Base-by-base conservation (phyloP, 768 basidiomycete genomes). In the Multifurca ochricompacta region DNA sequence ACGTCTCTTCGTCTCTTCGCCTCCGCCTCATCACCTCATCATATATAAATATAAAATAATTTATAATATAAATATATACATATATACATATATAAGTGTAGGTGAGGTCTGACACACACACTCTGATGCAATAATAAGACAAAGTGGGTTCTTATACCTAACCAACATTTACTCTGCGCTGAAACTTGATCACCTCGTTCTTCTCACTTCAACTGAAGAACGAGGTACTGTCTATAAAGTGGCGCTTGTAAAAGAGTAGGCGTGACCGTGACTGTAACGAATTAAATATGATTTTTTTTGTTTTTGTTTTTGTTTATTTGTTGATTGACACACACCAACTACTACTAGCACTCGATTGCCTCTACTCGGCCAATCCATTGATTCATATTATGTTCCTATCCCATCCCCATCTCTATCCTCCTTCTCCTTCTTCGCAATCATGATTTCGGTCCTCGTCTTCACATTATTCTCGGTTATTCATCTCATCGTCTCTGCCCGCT, bases 141-240 rank as follows among this genome's bases (percentile, higher is more conserved):
- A 73, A 77, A 65, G 75, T 68, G 68, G 78, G 82, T 73, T 84
- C 82, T 72, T 82, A 73, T 71, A 73, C 80, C 80, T 65, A 62
- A 65, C 80, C 79, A 68, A 52, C 50, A n/a, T 46, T 74, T 64
- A 64, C 66, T 82, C 78, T 85, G 69, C 82, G 82, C 83, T 77
- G 64, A 54, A n/a, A 75, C 82, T 74, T 72, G 79, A 85, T 84
- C 82, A 79, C 82, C 82, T 70, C 79, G 75, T 69, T 74, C 75
- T 62, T 63, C 71, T 69, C 79, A 25, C 42, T 58, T 57, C 56
- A 50, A 53, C 64, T 54, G 66, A 67, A 70, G 76, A 75, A 72
- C 76, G 77, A n/a, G 82, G 82, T 77, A 85, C 82, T 85, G 82
- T 85, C 83, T 83, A 78, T 65, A 67, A 76, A 79, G 81, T 68